phyloP scores from a whole-genome alignment of 805 yeast genomes.

The Wickerhamiella cacticola region DNA sequence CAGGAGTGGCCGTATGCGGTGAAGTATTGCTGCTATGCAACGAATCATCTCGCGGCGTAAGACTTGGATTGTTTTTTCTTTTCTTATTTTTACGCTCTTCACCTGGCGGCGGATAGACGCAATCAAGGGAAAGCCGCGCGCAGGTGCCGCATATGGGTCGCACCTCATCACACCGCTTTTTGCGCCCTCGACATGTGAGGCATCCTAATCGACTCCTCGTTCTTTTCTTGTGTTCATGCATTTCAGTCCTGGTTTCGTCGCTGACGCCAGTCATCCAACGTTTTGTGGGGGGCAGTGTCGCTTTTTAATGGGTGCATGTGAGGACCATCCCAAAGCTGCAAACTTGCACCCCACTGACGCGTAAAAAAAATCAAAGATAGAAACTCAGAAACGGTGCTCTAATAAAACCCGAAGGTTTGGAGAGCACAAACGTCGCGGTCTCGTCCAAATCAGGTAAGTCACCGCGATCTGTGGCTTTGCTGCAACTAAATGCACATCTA shows the following conservation, averaged over 20 bases:
- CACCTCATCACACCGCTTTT: conserved; percentile 65
- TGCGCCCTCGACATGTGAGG: conserved; percentile 62
- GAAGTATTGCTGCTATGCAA: neutral
- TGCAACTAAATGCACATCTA: too few species aligned
- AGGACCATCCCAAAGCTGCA: too few species aligned
- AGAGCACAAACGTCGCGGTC: too few species aligned
- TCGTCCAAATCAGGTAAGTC: too few species aligned
- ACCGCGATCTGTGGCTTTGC: too few species aligned
- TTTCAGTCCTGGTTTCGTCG: neutral
- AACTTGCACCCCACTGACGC: too few species aligned
- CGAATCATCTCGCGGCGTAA: neutral
- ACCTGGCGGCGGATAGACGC: conserved; percentile 69
- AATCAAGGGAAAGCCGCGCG: conserved; percentile 46
- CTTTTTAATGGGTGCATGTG: too few species aligned
- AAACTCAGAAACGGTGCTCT: too few species aligned
- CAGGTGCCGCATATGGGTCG: conserved; percentile 61
- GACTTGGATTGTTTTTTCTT: neutral
- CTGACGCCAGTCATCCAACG: neutral
- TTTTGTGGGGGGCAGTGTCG: neutral
- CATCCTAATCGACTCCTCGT: conserved; percentile 40
- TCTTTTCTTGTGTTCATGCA: conserved; percentile 1
- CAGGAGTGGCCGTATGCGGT: neutral
- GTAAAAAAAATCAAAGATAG: too few species aligned
- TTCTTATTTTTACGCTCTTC: conserved; percentile 38
- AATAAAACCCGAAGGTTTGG: too few species aligned